Evolutionary conservation across 495 filamentous ascomycete species (phyloP).

Genomic region (Tuber umbilicatum): DNA sequence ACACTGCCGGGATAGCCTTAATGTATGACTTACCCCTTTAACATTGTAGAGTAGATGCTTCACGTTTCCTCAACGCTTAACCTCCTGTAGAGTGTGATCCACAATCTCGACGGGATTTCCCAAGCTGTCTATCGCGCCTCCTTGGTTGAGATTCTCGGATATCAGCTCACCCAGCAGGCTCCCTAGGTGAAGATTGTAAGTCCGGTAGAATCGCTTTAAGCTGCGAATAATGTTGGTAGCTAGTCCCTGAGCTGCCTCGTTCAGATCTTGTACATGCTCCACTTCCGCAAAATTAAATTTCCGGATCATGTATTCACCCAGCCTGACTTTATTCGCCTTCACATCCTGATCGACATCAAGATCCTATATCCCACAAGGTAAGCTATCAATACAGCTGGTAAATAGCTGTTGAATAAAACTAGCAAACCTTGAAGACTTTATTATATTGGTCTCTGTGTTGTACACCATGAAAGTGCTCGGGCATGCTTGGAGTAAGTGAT

Average conservation of each 20-base stretch:
- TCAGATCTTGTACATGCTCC: too few relatives aligned
- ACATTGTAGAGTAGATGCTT: constrained; percentile 4
- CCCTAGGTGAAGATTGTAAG: too few relatives aligned
- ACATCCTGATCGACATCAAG: too few relatives aligned
- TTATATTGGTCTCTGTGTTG: constrained; percentile 8
- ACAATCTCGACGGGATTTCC: constrained; percentile 2
- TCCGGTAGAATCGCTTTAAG: too few relatives aligned
- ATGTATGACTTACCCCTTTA: constrained; percentile 8
- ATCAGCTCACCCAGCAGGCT: too few relatives aligned
- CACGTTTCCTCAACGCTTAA: not conserved
- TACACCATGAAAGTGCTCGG: constrained; percentile 13
- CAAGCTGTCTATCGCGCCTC: not conserved
- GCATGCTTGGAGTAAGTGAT: constrained; percentile 15
- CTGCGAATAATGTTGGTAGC: too few relatives aligned
- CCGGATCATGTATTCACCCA: too few relatives aligned
- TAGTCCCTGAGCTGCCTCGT: too few relatives aligned
- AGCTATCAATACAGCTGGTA: not conserved
- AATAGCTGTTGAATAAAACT: not conserved
- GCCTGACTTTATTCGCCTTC: too few relatives aligned
- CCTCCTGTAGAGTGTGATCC: not conserved
- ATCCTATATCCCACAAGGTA: too few relatives aligned
- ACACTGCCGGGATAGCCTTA: not conserved
- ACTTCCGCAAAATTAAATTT: too few relatives aligned
- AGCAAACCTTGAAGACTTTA: constrained; percentile 17
- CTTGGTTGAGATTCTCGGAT: not conserved